Conservation (phyloP, 2,329 filamentous ascomycete species). For the Penicillium sp. region DNA sequence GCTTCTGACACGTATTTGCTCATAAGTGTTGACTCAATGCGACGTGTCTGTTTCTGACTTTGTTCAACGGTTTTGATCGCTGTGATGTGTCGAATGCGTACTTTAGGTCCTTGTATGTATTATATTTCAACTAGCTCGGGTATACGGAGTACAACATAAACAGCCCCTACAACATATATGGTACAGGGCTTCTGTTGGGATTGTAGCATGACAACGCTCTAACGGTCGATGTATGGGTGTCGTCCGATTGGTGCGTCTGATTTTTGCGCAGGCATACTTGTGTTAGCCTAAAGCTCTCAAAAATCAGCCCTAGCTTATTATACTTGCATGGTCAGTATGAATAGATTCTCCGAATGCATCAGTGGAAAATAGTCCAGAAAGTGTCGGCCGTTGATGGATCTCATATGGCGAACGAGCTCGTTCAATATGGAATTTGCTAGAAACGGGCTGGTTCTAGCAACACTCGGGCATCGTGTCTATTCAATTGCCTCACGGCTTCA, state of each 20-base stretch:
- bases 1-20: background rate
- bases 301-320: background rate
- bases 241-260: background rate
- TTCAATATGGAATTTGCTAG: background rate
- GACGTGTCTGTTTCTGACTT: background rate
- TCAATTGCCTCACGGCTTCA: background rate
- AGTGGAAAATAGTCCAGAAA: background rate
- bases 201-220: background rate
- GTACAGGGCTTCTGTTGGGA: background rate
- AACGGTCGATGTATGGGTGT: background rate
- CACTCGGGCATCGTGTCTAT: background rate
- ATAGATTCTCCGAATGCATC: background rate
- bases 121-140: background rate
- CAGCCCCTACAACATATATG: background rate
- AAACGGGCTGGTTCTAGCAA: background rate
- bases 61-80: background rate
- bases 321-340: background rate
- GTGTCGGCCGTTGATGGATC: background rate
- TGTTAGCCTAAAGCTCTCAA: too few relatives aligned
- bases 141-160: background rate
- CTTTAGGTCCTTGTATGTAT: background rate
- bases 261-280: background rate
- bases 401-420: background rate
- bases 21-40: background rate
- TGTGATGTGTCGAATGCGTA: background rate